phyloP scores from a whole-genome alignment of 331 rosid species.

The Malus hybrid region DNA sequence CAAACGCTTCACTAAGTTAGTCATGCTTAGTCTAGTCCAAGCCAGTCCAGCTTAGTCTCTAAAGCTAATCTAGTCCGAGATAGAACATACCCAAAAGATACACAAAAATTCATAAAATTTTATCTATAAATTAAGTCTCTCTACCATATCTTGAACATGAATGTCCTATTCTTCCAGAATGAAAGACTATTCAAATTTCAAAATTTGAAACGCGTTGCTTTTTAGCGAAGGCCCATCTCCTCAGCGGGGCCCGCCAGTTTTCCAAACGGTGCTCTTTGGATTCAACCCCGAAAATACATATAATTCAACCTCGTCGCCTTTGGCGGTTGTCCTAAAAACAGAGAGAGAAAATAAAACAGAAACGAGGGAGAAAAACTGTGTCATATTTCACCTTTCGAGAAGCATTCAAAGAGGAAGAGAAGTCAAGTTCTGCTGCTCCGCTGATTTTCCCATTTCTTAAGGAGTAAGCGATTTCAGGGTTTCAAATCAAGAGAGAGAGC shows the following conservation, averaged over 20 bases:
- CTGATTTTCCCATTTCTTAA: not conserved
- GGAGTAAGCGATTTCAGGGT: not conserved
- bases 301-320: not conserved
- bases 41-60: too few species aligned
- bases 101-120: too few species aligned
- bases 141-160: too few species aligned
- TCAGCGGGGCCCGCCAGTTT: not conserved
- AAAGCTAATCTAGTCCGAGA: too few species aligned
- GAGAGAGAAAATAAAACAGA: not conserved
- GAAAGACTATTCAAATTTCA: not conserved
- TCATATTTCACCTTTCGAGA: not conserved
- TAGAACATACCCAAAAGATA: too few species aligned
- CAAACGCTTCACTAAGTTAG: too few species aligned
- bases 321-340: not conserved
- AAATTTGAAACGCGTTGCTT: not conserved
- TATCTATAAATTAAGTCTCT: rapidly evolving
- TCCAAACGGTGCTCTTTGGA: not conserved
- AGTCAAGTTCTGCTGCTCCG: conserved; percentile 2
- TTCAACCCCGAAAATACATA: not conserved
- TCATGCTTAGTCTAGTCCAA: too few species aligned
- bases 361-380: not conserved
- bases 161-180: not conserved
- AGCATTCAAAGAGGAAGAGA: not conserved
- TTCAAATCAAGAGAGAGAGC: not conserved
- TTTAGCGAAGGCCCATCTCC: not conserved